Conservation (phyloP, 345 rosid genomes). For the Arabidopsis thaliana region DNA sequence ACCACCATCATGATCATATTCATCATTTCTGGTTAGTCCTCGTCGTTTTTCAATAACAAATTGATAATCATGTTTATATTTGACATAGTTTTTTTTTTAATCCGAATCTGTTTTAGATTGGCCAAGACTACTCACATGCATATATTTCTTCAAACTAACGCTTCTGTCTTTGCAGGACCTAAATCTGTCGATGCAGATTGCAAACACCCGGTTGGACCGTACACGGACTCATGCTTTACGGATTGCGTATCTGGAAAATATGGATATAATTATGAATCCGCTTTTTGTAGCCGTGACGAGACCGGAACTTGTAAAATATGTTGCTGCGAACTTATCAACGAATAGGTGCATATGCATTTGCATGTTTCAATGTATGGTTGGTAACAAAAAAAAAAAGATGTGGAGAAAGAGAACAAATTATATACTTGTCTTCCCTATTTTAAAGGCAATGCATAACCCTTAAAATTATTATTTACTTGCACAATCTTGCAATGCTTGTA, state of each 20-base stretch:
- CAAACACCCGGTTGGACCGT: constrained; percentile 19
- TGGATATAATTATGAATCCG: background rate
- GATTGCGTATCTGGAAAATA: constrained; percentile 11
- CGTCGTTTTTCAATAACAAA: background rate
- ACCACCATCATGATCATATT: constrained; percentile 10
- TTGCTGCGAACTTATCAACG: constrained; percentile 2
- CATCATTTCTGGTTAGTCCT: constrained; percentile 29
- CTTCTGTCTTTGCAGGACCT: constrained; percentile 8
- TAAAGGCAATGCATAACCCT: too few relatives aligned
- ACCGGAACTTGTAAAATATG: background rate
- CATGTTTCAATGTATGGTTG: too few relatives aligned
- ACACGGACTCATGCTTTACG: constrained; percentile 1
- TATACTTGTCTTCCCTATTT: too few relatives aligned
- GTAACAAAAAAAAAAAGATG: too few relatives aligned
- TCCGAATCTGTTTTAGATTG: background rate
- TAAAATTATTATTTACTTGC: too few relatives aligned
- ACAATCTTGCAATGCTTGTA: too few relatives aligned
- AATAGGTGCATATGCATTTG: too few relatives aligned
- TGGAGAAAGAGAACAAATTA: too few relatives aligned
- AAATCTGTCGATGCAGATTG: background rate
- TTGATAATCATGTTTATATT: too few relatives aligned
- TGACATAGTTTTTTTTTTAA: background rate
- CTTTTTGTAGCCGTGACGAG: background rate
- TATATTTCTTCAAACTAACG: background rate
- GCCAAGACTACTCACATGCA: background rate